Conservation (phyloP, 768 basidiomycete species). For the Mycena epipterygia region DNA sequence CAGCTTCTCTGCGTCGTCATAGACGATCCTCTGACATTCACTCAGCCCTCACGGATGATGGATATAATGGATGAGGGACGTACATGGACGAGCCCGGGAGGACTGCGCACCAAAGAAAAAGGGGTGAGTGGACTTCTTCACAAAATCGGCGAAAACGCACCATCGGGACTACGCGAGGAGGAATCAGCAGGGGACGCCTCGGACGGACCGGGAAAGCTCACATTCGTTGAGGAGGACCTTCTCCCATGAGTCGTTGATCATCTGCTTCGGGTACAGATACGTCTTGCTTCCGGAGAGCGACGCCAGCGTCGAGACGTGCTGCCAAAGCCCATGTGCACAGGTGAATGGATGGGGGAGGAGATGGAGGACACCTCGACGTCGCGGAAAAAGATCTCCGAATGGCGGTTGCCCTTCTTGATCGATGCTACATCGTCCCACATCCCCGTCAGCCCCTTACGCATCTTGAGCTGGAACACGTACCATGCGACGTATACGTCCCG, state of each 20-base stretch:
- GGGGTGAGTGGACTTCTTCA: background rate
- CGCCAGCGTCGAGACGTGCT: conserved; percentile 88
- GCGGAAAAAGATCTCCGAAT: conserved; percentile 93
- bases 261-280: conserved; percentile 87
- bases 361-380: conserved; percentile 91
- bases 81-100: conserved; percentile 95
- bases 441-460: background rate
- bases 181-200: too few relatives aligned
- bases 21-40: conserved; percentile 90
- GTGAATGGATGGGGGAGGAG: background rate
- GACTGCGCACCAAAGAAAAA: conserved; percentile 57
- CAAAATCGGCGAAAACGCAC: background rate
- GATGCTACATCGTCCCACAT: conserved; percentile 62
- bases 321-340: background rate
- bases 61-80: conserved; percentile 38
- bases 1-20: conserved; percentile 92
- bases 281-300: conserved; percentile 66
- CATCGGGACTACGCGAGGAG: conserved; percentile 76
- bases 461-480: conserved; percentile 49
- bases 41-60: conserved; percentile 10
- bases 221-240: conserved; percentile 92
- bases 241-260: conserved; percentile 92
- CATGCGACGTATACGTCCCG: conserved; percentile 96
- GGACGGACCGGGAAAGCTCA: too few relatives aligned
- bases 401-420: conserved; percentile 97